Evolutionary conservation across 441 rosid genomes (phyloP).

Genomic region (Mallotus repandus): DNA sequence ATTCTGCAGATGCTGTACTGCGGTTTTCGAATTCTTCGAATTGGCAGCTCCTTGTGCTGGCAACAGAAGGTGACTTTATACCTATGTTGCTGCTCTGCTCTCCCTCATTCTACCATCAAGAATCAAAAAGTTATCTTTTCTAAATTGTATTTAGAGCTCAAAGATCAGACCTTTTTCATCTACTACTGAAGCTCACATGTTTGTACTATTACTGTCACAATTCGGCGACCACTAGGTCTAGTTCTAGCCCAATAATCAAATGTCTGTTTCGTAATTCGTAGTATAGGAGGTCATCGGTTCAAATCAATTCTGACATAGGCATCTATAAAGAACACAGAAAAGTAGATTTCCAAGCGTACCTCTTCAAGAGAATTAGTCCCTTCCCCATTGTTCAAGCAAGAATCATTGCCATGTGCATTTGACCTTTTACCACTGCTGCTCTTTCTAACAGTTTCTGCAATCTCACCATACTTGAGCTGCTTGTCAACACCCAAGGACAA

Average conservation of each 20-base stretch:
- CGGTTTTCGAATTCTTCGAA: slow-evolving; percentile 24
- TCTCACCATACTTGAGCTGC: slow-evolving; percentile 39
- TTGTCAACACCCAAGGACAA: slow-evolving; percentile 3
- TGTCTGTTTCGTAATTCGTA: background rate
- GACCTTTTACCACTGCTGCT: slow-evolving; percentile 14
- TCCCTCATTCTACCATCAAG: slow-evolving; percentile 30
- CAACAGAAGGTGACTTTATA: slow-evolving; percentile 8
- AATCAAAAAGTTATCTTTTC: background rate
- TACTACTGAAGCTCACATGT: background rate
- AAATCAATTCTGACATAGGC: background rate
- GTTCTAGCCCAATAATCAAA: background rate
- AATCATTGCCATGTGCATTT: slow-evolving; percentile 7
- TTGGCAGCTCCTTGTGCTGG: slow-evolving; percentile 16
- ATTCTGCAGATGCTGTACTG: slow-evolving; percentile 31
- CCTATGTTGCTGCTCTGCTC: slow-evolving; percentile 20
- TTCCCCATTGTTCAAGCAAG: slow-evolving; percentile 3
- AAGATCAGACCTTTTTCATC: background rate
- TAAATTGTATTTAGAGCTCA: background rate
- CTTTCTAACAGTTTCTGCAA: slow-evolving; percentile 11
- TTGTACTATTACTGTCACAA: background rate
- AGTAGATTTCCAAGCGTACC: slow-evolving; percentile 10
- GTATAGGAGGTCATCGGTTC: no score
- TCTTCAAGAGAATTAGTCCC: slow-evolving; percentile 13
- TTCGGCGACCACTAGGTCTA: no score
- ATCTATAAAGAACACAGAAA: background rate